Evolutionary conservation across 2,329 filamentous ascomycete species (phyloP).

Genomic region (Neophaeococcomyces aloes): DNA sequence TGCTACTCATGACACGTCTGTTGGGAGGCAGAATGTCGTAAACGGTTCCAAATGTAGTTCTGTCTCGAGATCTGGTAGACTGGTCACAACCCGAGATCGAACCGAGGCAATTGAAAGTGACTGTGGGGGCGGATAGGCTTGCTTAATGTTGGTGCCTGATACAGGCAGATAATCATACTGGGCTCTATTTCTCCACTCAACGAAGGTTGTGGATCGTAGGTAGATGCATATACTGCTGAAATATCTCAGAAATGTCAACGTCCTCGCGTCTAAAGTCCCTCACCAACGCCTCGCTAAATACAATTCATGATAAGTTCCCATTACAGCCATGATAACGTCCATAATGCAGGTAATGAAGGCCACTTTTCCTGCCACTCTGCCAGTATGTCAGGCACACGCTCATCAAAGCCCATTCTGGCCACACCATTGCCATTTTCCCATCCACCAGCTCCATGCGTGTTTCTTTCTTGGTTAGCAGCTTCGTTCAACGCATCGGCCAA

Average conservation of each 20-base stretch:
- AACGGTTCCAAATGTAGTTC: background rate
- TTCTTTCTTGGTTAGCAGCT: constrained; percentile 66
- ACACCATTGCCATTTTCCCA: constrained; percentile 61
- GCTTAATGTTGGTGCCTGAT: too few species aligned
- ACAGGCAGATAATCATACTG: too few species aligned
- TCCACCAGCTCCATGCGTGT: constrained; percentile 49
- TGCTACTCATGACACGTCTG: too few species aligned
- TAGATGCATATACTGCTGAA: background rate
- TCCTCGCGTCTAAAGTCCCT: background rate
- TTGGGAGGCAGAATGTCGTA: background rate
- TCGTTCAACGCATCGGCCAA: constrained; percentile 75
- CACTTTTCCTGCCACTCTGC: constrained; percentile 90
- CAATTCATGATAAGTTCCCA: constrained; percentile 7
- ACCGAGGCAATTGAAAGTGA: constrained; percentile 1
- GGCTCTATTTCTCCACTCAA: too few species aligned
- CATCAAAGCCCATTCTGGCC: constrained; percentile 71
- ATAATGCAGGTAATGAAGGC: constrained; percentile 81
- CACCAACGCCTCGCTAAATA: constrained; percentile 8
- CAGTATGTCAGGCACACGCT: constrained; percentile 82
- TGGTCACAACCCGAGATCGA: background rate
- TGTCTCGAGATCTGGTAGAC: background rate
- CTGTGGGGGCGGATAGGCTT: too few species aligned
- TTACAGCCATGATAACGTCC: constrained; percentile 93
- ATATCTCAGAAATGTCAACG: background rate
- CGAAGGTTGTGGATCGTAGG: background rate